Evolutionary conservation across 2,329 filamentous ascomycete genomes (phyloP), one percentile per base, ranked within the genome.

Genomic region (Calcarisporium arbuscula): DNA sequence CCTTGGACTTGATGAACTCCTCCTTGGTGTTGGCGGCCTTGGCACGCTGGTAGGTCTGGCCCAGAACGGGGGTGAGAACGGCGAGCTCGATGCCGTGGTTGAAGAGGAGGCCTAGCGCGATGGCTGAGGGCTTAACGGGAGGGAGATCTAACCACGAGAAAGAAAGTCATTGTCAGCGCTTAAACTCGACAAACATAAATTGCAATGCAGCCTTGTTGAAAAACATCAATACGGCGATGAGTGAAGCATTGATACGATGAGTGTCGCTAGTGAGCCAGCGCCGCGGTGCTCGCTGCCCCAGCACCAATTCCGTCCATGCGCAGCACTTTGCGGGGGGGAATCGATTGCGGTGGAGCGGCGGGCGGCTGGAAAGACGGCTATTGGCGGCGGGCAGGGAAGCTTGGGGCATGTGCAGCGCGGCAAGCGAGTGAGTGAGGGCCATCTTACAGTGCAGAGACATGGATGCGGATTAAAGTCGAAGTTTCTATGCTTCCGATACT

Each of bases 91-190:
- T 74, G 53, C 82, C 81, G 69, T 98, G 90, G 75, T 85, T 95
- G 80, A 95, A 98, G 64, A 88, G 69, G 44, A 89, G 92, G 67
- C 92, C 92, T 56, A 96, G 79, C 57, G 90, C 92, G 58, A 98
- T 95, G 56, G 92, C 90, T 58, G 89, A 95, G 52, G 92, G 92
- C 82, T 95, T 96, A 58, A 98, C 92, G 50, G 89, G 60, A 46
- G 74, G 74, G 21, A 79, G 68, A 56, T 77, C 72, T 77, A 39
- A n/a, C n/a, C n/a, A n/a, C n/a, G n/a, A n/a, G n/a, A n/a, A n/a
- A n/a, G n/a, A n/a, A n/a, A n/a, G n/a, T n/a, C n/a, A n/a, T n/a
- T n/a, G n/a, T n/a, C n/a, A n/a, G n/a, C n/a, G n/a, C n/a, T n/a
- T n/a, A n/a, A n/a, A n/a, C n/a, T n/a, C n/a, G n/a, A n/a, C n/a